These are phyloP conservation scores for Boletus sp. DNA, from an alignment of 768 basidiomycete genomes.

Conservation along the genomic window DNA sequence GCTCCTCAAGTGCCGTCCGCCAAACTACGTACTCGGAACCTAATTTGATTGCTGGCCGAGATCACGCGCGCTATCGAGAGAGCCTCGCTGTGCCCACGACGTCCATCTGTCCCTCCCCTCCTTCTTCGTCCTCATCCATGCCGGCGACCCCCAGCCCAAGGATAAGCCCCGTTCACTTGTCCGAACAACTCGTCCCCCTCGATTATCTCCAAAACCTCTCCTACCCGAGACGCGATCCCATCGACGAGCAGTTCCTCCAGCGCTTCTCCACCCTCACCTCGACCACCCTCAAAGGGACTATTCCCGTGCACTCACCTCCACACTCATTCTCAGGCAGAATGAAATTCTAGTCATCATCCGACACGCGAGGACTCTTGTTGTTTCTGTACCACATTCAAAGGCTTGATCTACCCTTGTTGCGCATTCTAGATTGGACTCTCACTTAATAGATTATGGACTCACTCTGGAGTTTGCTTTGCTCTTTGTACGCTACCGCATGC, in stretches of 20 bases:
- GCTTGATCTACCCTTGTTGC: conserved; percentile 6
- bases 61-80: conserved; percentile 23
- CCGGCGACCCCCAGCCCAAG: conserved; percentile 38
- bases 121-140: conserved; percentile 38
- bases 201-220: conserved; percentile 55
- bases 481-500: conserved; percentile 24
- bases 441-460: conserved; percentile 32
- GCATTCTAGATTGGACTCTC: conserved; percentile 22
- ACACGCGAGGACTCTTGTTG: background rate
- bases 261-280: conserved; percentile 42
- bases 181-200: conserved; percentile 54
- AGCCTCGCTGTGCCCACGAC: conserved; percentile 18
- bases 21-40: conserved; percentile 35
- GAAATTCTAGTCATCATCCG: conserved; percentile 10
- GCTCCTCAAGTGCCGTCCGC: conserved; percentile 15
- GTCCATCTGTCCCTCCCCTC: conserved; percentile 29
- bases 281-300: conserved; percentile 15
- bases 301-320: conserved; percentile 14
- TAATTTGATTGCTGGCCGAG: conserved; percentile 20
- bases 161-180: conserved; percentile 18
- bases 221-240: conserved; percentile 56
- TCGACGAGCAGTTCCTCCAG: conserved; percentile 61
- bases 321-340: conserved; percentile 28
- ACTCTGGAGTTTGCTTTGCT: conserved; percentile 21
- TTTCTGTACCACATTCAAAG: conserved; percentile 6